Evolutionary conservation across 768 basidiomycete genomes (phyloP).

Genomic region (Hygrophorus russula): DNA sequence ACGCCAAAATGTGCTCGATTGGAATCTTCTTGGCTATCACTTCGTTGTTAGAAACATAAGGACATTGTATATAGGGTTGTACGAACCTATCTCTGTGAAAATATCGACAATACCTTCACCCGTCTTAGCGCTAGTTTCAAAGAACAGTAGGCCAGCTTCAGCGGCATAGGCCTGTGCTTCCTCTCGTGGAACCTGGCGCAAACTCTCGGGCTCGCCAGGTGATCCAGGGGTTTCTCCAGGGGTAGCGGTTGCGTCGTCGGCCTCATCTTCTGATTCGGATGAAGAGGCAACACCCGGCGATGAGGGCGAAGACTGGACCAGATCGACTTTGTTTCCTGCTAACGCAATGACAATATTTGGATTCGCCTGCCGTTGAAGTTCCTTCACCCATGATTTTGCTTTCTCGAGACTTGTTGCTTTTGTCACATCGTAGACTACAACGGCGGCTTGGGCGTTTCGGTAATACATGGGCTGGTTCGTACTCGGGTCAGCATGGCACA

Average conservation of each 20-base stretch:
- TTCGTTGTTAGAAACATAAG: conserved; percentile 2
- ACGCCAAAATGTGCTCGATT: conserved; percentile 90
- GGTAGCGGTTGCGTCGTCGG: conserved; percentile 86
- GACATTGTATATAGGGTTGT: background rate
- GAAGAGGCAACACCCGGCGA: conserved; percentile 34
- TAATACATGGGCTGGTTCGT: conserved; percentile 89
- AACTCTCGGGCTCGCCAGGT: conserved; percentile 49
- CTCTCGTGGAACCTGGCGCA: conserved; percentile 85
- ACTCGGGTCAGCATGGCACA: background rate
- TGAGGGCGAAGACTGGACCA: conserved; percentile 58
- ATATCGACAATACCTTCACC: conserved; percentile 93
- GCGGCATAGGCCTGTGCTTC: conserved; percentile 96
- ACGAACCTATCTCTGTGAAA: conserved; percentile 94
- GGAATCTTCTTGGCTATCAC: conserved; percentile 46
- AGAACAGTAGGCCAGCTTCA: conserved; percentile 91
- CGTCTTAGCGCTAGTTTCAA: conserved; percentile 96
- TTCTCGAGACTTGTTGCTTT: conserved; percentile 94
- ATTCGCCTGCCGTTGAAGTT: conserved; percentile 96
- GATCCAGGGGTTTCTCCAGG: conserved; percentile 60
- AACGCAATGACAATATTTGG: conserved; percentile 99
- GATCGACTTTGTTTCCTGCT: conserved; percentile 94
- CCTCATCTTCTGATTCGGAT: conserved; percentile 77
- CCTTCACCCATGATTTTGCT: conserved; percentile 99
- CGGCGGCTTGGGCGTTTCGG: conserved; percentile 94
- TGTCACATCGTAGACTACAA: conserved; percentile 97